Percentiles rank a stretch among this genome's conserved stretches.
Conservation (phyloP, 441 rosid genomes). For the Populus hybrid region DNA sequence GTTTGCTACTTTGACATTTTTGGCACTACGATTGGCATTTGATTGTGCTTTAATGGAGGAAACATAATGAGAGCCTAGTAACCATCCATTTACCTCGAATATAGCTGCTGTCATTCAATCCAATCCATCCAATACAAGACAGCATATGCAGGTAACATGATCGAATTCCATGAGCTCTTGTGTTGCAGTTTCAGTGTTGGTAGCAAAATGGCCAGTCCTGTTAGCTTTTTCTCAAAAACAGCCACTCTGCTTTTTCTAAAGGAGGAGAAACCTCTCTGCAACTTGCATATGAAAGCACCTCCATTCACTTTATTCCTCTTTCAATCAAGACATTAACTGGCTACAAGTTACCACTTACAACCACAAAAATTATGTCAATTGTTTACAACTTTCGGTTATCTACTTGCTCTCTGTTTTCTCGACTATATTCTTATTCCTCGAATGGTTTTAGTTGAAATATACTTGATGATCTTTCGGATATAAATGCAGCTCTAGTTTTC, state of each 20-base stretch:
- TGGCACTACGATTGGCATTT: background rate
- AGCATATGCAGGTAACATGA: background rate
- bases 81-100: conserved; percentile 11
- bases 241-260: conserved; percentile 14
- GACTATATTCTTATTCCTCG: conserved; percentile 43
- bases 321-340: conserved; percentile 24
- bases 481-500: no score
- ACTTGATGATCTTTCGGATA: background rate
- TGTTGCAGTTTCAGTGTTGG: background rate
- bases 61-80: background rate
- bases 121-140: conserved; percentile 14
- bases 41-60: conserved; percentile 8
- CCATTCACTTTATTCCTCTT: conserved; percentile 35
- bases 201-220: conserved; percentile 20
- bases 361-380: conserved; percentile 24
- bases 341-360: conserved; percentile 3
- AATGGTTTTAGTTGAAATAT: conserved; percentile 12
- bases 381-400: conserved; percentile 38
- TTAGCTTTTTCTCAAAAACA: conserved; percentile 27
- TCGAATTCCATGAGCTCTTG: background rate
- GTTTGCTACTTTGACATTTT: background rate
- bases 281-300: conserved; percentile 32
- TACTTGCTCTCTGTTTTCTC: conserved; percentile 18
- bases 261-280: conserved; percentile 27
- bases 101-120: background rate